These are phyloP conservation scores for Avena atlantica DNA, from an alignment of 176 grass and related monocot species.

Conservation along the genomic window DNA sequence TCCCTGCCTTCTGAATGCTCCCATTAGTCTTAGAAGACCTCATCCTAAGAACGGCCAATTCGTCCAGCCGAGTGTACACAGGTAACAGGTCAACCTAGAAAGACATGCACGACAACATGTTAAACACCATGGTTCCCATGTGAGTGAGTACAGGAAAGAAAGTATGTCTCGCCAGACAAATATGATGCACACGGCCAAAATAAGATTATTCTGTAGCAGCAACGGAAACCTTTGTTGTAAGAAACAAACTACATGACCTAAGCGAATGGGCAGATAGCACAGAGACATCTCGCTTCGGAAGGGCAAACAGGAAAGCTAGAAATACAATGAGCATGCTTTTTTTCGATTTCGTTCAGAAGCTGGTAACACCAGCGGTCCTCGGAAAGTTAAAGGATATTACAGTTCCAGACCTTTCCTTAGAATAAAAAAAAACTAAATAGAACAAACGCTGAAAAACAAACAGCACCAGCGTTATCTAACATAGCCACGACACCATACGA, in stretches of 20 bases:
- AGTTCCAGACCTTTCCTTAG: not conserved
- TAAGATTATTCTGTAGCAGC: not conserved
- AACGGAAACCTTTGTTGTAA: not conserved
- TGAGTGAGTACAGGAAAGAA: not conserved
- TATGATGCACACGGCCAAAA: not conserved
- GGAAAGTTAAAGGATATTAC: not conserved
- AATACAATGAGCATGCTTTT: not conserved
- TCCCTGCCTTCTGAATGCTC: slow-evolving; percentile 55
- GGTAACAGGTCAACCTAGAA: slow-evolving; percentile 31
- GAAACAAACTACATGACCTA: not conserved
- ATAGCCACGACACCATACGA: not conserved
- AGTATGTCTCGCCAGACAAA: not conserved
- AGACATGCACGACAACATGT: not conserved
- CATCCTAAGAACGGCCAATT: slow-evolving; percentile 51
- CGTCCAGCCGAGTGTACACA: not conserved
- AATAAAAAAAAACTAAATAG: not conserved
- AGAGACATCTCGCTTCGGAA: not conserved
- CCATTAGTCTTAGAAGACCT: slow-evolving; percentile 58
- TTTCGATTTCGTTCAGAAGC: not conserved
- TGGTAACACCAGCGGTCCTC: not conserved
- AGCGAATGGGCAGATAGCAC: slow-evolving; percentile 10
- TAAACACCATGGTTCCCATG: not conserved
- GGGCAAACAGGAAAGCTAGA: not conserved
- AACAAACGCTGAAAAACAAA: not conserved
- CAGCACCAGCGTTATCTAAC: not conserved